Conservation (phyloP, 371 early-diverging fungal species). For the Lichtheimia ornata region DNA sequence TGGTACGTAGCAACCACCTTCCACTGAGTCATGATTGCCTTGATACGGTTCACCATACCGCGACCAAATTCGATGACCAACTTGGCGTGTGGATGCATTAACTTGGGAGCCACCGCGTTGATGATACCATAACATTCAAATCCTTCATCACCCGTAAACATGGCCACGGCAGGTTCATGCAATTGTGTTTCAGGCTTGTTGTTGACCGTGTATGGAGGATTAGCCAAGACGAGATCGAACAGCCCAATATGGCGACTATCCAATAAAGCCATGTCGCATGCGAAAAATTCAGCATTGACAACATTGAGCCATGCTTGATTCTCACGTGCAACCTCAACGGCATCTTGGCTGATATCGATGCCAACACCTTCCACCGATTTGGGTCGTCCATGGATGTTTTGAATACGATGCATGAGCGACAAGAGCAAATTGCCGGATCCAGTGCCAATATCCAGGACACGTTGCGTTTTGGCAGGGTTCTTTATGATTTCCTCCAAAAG, state of each 20-base stretch:
- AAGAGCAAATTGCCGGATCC: conserved; percentile 74
- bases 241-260: conserved; percentile 14
- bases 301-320: conserved; percentile 44
- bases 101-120: conserved; percentile 29
- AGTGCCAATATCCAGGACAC: conserved; percentile 74
- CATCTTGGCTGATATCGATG: conserved; percentile 65
- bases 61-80: conserved; percentile 71
- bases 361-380: conserved; percentile 50
- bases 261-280: conserved; percentile 46
- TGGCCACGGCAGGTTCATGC: conserved; percentile 67
- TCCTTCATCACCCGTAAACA: conserved; percentile 67
- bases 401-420: conserved; percentile 44
- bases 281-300: conserved; percentile 18
- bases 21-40: conserved; percentile 56
- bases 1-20: conserved; percentile 34
- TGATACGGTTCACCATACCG: conserved; percentile 62
- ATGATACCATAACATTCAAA: conserved; percentile 66
- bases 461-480: conserved; percentile 3
- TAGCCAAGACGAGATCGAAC: conserved; percentile 70
- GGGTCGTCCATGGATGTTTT: conserved; percentile 1
- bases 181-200: conserved; percentile 17
- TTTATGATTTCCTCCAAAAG: background rate
- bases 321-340: conserved; percentile 55
- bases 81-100: conserved; percentile 41
- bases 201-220: conserved; percentile 72